Evolutionary conservation across 148 eudicot genomes (phyloP), one percentile per base, ranked within the genome.

Genomic region (Nyssa sinensis): DNA sequence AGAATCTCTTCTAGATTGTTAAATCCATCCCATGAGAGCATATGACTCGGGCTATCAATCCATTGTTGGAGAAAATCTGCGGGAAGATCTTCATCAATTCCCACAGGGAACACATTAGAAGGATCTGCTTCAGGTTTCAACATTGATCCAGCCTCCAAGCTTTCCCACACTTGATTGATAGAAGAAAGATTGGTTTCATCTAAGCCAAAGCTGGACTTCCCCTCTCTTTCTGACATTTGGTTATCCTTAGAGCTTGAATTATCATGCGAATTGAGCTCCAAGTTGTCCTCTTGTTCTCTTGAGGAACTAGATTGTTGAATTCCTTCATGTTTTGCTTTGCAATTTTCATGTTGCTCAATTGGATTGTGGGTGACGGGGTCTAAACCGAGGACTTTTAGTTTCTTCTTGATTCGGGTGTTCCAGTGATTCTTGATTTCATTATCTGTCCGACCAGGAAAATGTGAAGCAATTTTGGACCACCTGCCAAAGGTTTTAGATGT

Each of bases 381-480:
- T 57, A 83, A 27, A 12, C 86, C 84, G 17, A 79, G 63, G 44
- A 72, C 64, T n/a, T 76, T 80, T 60, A 82, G 58, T 32, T 76
- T 85, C 81, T 85, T 85, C 82, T 83, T 85, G 71, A 85, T 85
- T 57, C 72, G 53, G 25, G 88, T 85, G 37, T 85, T 82, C 88
- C 86, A 83, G 24, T 85, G 84, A 58, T 85, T 85, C 47, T 85
- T 85, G 74, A 82, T 85, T 49, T 85, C 86, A 32, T 85, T 85
- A 70, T 85, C 86, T 17, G 88, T 85, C 1, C 88, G 62, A 0
- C 88, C 88, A 23, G 88, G 88, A 67, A 85, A 78, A 69, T 82
- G 82, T 17, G 88, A 70, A 27, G 88, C 86, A 32, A 85, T 85
- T 70, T 85, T 85, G 19, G 86, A 85, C 88, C 88, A 85, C 84